Evolutionary conservation across 1,284 basidiomycete species (phyloP).

Genomic region (Somion occarium): DNA sequence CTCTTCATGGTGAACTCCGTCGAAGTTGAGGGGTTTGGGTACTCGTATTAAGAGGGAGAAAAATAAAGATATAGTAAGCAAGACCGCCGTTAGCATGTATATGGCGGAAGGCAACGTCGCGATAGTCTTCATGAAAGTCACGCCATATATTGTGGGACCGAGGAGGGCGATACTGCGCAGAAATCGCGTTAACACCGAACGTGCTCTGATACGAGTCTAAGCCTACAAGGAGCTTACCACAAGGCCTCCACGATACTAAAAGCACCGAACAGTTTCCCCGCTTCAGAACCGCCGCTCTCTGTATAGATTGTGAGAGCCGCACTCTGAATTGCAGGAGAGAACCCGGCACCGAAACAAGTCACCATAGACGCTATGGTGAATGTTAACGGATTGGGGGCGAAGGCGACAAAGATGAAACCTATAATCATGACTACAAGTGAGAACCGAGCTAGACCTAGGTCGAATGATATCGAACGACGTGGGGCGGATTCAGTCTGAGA

Average conservation of each 20-base stretch:
- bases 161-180: conserved; percentile 45
- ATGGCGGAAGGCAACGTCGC: conserved; percentile 52
- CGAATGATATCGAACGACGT: conserved; percentile 43
- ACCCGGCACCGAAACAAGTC: conserved; percentile 51
- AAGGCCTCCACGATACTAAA: conserved; percentile 65
- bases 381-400: conserved; percentile 33
- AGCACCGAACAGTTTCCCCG: conserved; percentile 67
- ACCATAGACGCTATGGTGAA: conserved; percentile 48
- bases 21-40: conserved; percentile 28
- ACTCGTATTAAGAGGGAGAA: conserved; percentile 42
- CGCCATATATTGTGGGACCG: conserved; percentile 56
- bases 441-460: conserved; percentile 53
- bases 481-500: neutral
- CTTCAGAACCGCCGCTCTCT: conserved; percentile 42
- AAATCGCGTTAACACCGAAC: conserved; percentile 1
- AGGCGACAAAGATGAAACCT: conserved; percentile 46
- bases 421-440: conserved; percentile 57
- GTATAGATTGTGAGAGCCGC: conserved; percentile 61
- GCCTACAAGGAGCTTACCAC: conserved; percentile 36
- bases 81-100: conserved; percentile 40
- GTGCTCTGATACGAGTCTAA: neutral
- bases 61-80: conserved; percentile 36
- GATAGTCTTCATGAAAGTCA: conserved; percentile 58
- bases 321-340: conserved; percentile 60
- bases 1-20: no score